phyloP scores from a whole-genome alignment of 1,139 yeast species.

The Diutina mesorugosa region DNA sequence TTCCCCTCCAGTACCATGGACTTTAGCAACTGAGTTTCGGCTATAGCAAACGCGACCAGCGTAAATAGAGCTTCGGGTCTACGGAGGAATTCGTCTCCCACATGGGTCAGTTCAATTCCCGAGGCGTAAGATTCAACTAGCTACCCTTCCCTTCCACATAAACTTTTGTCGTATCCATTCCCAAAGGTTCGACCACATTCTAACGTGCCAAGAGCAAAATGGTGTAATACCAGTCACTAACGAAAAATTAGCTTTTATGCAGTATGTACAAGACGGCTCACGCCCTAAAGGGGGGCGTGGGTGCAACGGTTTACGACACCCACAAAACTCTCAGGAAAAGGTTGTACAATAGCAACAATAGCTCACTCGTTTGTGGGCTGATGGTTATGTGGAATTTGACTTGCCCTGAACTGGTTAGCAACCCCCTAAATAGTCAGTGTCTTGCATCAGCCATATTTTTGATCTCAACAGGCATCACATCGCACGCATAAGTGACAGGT shows the following conservation, averaged over 20 bases:
- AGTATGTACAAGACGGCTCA: too few species aligned
- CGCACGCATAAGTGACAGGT: background rate
- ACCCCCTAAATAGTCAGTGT: background rate
- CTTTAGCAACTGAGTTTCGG: background rate
- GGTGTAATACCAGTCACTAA: background rate
- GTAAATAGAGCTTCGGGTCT: background rate
- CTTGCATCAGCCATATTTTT: background rate
- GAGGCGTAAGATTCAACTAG: too few species aligned
- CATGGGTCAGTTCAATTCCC: background rate
- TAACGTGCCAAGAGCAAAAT: background rate
- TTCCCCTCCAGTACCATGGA: background rate
- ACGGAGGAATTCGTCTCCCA: background rate
- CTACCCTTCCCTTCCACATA: too few species aligned
- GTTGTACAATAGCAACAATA: too few species aligned
- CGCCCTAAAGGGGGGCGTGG: too few species aligned
- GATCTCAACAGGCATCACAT: background rate
- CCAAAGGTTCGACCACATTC: background rate
- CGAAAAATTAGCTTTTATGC: too few species aligned
- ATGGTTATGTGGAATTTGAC: too few species aligned
- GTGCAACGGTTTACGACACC: too few species aligned
- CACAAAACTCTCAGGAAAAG: too few species aligned
- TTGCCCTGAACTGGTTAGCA: too few species aligned
- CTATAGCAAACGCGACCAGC: background rate
- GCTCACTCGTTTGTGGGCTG: too few species aligned
- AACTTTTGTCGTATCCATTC: background rate